Conservation (phyloP, 139 green algal genomes). For the Monoraphidium neglectum region DNA sequence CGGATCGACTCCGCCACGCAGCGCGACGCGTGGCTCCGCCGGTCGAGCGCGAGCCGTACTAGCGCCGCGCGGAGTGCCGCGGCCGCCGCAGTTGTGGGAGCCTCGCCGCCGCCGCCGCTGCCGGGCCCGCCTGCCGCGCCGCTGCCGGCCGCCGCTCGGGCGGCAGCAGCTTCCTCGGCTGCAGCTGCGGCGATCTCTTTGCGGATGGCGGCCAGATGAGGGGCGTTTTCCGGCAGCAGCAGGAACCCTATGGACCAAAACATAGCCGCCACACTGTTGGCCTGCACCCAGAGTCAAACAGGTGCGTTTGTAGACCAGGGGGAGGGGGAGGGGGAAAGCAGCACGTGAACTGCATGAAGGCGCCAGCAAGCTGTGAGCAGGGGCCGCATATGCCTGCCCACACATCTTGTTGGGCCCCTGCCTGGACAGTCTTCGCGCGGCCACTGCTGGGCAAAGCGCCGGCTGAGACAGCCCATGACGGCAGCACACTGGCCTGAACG, state of each 20-base stretch:
- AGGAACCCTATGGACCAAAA: slow-evolving; percentile 75
- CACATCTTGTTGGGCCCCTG: too few relatives aligned
- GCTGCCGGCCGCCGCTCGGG: slow-evolving; percentile 1
- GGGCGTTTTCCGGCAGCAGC: slow-evolving; percentile 61
- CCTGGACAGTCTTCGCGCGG: too few relatives aligned
- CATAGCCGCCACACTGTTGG: slow-evolving; percentile 64
- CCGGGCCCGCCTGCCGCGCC: slow-evolving; percentile 10
- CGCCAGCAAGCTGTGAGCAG: too few relatives aligned
- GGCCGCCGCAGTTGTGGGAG: background rate
- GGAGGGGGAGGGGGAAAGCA: background rate
- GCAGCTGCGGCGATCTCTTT: slow-evolving; percentile 12
- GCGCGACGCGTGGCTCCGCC: slow-evolving; percentile 10
- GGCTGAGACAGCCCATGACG: background rate
- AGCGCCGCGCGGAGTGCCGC: slow-evolving; percentile 5
- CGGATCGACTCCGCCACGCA: slow-evolving; percentile 61
- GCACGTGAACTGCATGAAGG: background rate
- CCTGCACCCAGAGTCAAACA: slow-evolving; percentile 23
- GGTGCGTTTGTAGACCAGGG: too few relatives aligned
- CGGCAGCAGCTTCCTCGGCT: slow-evolving; percentile 18
- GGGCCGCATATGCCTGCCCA: too few relatives aligned
- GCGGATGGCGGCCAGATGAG: slow-evolving; percentile 16
- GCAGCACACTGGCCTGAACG: background rate
- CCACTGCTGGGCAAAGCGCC: background rate
- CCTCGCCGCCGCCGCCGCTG: background rate
- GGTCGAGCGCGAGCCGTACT: slow-evolving; percentile 26